Evolutionary conservation across 768 basidiomycete species (phyloP), one percentile per base, ranked within the genome.

Genomic region (Podaxis rugospora): DNA sequence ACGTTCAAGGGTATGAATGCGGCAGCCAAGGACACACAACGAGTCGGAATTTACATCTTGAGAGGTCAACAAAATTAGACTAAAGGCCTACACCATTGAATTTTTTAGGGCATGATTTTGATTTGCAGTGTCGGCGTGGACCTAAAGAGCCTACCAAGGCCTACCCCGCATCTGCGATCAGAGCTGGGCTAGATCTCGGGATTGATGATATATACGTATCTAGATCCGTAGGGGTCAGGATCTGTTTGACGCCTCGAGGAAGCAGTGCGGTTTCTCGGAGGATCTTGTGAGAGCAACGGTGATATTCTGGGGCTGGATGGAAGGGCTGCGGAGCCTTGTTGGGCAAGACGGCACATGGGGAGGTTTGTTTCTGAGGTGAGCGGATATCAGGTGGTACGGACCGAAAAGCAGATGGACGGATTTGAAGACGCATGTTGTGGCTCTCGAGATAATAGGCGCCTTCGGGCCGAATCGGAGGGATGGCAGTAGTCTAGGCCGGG

Each of bases 161-260:
- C 46, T 60, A 60, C 59, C 59, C 59, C 59, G 59, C 59, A 60
- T 60, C 59, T 60, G 39, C 32, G 51, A 53, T 60, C 59, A 53
- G 59, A 51, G 50, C 32, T n/a, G 27, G 37, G 5, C 14, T 7
- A 52, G 57, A 59, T 59, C 58, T 59, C 59, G 47, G 56, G 11
- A 28, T 9, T 42, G 40, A 44, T 57, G 46, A 46, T 42, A 32
- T 32, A 3, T 32, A 32, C 7, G 32, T 32, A 60, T 60, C 59
- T 44, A 27, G 51, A 53, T 52, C 40, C 9, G 21, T 18, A 54
- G 37, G 21, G 9, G 27, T 39, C 37, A 54, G 37, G 35, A 32
- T 36, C 36, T 39, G 36, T 39, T 39, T 54, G 52, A 40, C 18
- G 52, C 52, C 52, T 54, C 52, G 52, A 54, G 52, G 52, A 54